Evolutionary conservation across 1,284 basidiomycete genomes (phyloP).

Genomic region (Volvariella surrecta): DNA sequence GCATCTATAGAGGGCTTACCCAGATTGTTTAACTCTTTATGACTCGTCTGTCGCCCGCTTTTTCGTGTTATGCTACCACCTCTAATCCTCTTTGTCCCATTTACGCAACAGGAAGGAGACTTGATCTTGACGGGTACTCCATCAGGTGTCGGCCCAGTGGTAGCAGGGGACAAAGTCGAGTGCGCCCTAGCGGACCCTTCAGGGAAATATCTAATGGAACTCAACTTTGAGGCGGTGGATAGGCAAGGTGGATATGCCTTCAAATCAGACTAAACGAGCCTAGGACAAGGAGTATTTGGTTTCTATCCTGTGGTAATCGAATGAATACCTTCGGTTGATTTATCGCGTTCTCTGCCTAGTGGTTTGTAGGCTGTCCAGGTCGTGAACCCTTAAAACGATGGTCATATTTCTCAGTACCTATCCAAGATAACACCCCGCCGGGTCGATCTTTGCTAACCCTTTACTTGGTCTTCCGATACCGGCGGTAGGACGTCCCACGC

Average conservation of each 20-base stretch:
- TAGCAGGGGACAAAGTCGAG: constrained; percentile 71
- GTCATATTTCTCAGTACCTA: too few relatives aligned
- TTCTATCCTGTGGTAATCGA: too few relatives aligned
- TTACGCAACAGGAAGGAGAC: constrained; percentile 69
- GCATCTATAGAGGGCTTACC: background rate
- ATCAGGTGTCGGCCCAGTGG: constrained; percentile 78
- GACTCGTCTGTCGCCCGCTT: background rate
- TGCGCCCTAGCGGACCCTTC: constrained; percentile 62
- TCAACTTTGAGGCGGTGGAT: constrained; percentile 60
- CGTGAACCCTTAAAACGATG: too few relatives aligned
- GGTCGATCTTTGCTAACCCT: too few relatives aligned
- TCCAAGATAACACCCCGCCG: too few relatives aligned
- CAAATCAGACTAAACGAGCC: constrained; percentile 2
- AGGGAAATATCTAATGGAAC: constrained; percentile 51
- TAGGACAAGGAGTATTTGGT: too few relatives aligned
- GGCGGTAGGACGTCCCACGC: too few relatives aligned
- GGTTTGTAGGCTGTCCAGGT: too few relatives aligned
- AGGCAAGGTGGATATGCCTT: constrained; percentile 57
- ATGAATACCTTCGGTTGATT: too few relatives aligned
- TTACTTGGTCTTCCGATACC: too few relatives aligned
- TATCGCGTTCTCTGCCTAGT: too few relatives aligned
- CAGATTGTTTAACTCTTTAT: background rate
- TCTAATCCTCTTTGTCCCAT: constrained; percentile 5
- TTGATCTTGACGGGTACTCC: constrained; percentile 87
- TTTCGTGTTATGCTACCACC: background rate